Conservation (phyloP, 352 stramenopile genomes). For the Phytophthora multivora region DNA sequence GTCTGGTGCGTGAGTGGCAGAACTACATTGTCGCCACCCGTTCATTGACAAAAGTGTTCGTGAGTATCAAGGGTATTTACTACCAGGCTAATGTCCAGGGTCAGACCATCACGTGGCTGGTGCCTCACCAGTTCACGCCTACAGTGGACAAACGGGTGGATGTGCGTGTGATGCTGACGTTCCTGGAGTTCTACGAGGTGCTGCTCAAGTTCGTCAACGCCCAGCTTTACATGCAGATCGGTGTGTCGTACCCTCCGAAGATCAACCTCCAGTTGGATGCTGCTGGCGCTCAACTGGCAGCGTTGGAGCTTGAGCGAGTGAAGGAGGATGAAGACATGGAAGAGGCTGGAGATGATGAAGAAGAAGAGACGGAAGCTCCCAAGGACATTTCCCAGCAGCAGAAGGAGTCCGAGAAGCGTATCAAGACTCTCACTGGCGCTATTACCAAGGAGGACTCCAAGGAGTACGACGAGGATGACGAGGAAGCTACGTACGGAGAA, state of each 20-base stretch:
- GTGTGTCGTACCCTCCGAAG: constrained; percentile 94
- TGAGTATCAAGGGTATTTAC: constrained; percentile 99
- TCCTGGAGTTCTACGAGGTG: constrained; percentile 99
- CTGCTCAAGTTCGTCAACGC: constrained; percentile 98
- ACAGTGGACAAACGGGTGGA: constrained; percentile 97
- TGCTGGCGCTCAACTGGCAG: constrained; percentile 70
- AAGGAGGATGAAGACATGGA: constrained; percentile 41
- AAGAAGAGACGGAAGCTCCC: constrained; percentile 31
- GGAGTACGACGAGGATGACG: constrained; percentile 81
- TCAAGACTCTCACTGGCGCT: constrained; percentile 65
- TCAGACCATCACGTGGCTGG: constrained; percentile 97
- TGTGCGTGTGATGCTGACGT: constrained; percentile 99
- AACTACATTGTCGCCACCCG: constrained; percentile 94
- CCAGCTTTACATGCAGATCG: constrained; percentile 97
- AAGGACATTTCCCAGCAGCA: constrained; percentile 72
- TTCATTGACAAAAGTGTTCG: constrained; percentile 97
- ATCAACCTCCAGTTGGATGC: constrained; percentile 87
- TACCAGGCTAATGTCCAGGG: constrained; percentile 95
- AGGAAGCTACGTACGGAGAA: constrained; percentile 71
- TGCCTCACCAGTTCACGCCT: constrained; percentile 98
- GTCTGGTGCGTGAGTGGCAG: constrained; percentile 95
- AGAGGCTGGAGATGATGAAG: constrained; percentile 32
- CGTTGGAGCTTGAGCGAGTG: constrained; percentile 69
- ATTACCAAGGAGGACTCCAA: constrained; percentile 44
- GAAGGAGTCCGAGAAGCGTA: constrained; percentile 89